These are phyloP conservation scores for Boletellus ananas DNA, from an alignment of 768 basidiomycete genomes.

Conservation along the genomic window DNA sequence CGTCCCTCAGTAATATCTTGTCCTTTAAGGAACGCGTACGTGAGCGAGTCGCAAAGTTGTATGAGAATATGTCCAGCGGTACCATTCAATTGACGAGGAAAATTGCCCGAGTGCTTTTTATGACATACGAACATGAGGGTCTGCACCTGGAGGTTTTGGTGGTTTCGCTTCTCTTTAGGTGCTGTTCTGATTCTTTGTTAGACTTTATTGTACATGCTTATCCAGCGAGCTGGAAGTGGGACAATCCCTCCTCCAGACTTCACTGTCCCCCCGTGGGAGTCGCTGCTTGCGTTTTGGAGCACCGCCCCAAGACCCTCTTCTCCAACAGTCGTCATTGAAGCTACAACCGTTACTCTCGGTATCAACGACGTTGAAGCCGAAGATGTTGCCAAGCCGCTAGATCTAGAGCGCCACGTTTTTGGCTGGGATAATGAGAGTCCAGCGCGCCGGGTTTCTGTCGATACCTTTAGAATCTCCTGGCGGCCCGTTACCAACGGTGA, in stretches of 20 bases:
- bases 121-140: conserved; percentile 90
- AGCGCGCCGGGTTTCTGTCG: conserved; percentile 53
- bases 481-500: conserved; percentile 87
- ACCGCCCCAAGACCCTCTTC: conserved; percentile 39
- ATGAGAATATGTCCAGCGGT: conserved; percentile 62
- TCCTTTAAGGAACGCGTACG: conserved; percentile 78
- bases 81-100: conserved; percentile 52
- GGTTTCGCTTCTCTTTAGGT: background rate
- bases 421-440: conserved; percentile 97
- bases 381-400: conserved; percentile 43
- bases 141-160: conserved; percentile 70
- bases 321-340: conserved; percentile 53
- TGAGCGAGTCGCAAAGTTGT: conserved; percentile 64
- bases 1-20: conserved; percentile 62
- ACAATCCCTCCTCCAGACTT: conserved; percentile 80
- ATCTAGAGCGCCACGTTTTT: conserved; percentile 60
- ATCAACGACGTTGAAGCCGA: conserved; percentile 79
- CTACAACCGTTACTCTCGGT: conserved; percentile 61
- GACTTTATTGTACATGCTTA: conserved; percentile 92
- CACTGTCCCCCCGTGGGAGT: conserved; percentile 64
- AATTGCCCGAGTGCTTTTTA: conserved; percentile 77
- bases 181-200: conserved; percentile 19
- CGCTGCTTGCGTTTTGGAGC: conserved; percentile 47
- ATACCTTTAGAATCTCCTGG: conserved; percentile 74
- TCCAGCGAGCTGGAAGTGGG: conserved; percentile 75